Evolutionary conservation across 352 stramenopile genomes (phyloP), one percentile per base, ranked within the genome.

Genomic region (Globisporangium solare): DNA sequence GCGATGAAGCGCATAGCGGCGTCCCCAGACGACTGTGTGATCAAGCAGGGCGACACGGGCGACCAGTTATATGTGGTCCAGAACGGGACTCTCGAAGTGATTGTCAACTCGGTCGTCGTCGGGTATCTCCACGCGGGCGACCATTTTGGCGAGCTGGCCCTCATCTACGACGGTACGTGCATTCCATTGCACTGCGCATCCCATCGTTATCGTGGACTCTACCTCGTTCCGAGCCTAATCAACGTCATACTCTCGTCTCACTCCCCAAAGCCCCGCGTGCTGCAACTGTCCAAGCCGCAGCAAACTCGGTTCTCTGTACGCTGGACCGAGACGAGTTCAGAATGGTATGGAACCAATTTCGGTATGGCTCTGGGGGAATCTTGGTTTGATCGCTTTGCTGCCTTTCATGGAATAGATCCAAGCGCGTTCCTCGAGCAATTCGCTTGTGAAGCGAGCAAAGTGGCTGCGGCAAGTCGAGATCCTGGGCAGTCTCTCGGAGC

Each of bases 1-100:
- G 78, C 93, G 51, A 96, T 97, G 76, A 83, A 90, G 56, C 64
- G 73, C 12, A 63, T 91, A 22, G 60, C 68, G 11, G 68, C 86
- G 2, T 63, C 74, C 2, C 58, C 67, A 0, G 88, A 88, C 32
- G 79, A 98, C 21, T 74, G 83, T 5, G 94, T 98, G 46, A 98
- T 98, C 59, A 92, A 83, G 50, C 91, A 98, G 63, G 90, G 92
- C 12, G 89, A 96, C 57, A 70, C 86, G 0, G 95, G 93, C 45
- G 87, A 98, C 67, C 76, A 93, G 60, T 98, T 98, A 53, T 98
- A 97, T 72, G 79, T 91, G 39, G 64, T 91, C 32, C 76, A 91
- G 51, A 58, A 53, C 4, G 80, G 80, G 6, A 81, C 66, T 10
- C 74, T 88, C 5, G 80, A 91, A 43, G 79, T 87, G 15, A 76